phyloP scores from a whole-genome alignment of 345 rosid genomes.

The Lenwebbia sp. region DNA sequence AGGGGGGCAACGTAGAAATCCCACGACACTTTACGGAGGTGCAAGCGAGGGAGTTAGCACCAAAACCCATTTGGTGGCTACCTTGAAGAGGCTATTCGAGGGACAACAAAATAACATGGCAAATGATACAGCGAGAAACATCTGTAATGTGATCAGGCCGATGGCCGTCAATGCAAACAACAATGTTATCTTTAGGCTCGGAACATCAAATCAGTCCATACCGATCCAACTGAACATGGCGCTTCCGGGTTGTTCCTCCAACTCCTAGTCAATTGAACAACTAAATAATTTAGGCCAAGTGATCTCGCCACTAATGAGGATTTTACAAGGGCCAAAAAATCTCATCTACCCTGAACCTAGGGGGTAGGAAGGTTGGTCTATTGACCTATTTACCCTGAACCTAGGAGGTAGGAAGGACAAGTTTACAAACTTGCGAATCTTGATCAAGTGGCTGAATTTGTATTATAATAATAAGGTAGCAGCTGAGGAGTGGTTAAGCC shows the following conservation, averaged over 20 bases:
- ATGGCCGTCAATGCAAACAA: too few relatives aligned
- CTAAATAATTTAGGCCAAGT: neutral
- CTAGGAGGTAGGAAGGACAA: neutral
- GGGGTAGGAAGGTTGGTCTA: too few relatives aligned
- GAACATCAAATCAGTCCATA: too few relatives aligned
- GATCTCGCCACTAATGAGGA: too few relatives aligned
- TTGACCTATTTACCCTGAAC: neutral
- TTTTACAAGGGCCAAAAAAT: neutral
- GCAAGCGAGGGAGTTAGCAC: neutral
- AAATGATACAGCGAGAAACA: neutral
- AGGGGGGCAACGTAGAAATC: neutral
- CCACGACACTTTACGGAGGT: neutral
- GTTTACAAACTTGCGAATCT: neutral
- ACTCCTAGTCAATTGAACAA: too few relatives aligned
- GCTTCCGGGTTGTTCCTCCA: neutral
- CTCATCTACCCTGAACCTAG: too few relatives aligned
- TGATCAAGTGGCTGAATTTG: neutral
- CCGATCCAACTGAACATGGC: too few relatives aligned
- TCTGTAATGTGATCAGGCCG: neutral
- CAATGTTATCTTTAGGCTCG: neutral
- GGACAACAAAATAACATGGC: neutral
- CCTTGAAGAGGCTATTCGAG: neutral
- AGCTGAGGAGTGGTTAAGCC: neutral
- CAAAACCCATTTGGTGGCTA: neutral
- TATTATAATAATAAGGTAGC: too few relatives aligned